These are phyloP conservation scores for Ustilago trichophora DNA, from an alignment of 1,284 basidiomycete genomes.

Conservation along the genomic window DNA sequence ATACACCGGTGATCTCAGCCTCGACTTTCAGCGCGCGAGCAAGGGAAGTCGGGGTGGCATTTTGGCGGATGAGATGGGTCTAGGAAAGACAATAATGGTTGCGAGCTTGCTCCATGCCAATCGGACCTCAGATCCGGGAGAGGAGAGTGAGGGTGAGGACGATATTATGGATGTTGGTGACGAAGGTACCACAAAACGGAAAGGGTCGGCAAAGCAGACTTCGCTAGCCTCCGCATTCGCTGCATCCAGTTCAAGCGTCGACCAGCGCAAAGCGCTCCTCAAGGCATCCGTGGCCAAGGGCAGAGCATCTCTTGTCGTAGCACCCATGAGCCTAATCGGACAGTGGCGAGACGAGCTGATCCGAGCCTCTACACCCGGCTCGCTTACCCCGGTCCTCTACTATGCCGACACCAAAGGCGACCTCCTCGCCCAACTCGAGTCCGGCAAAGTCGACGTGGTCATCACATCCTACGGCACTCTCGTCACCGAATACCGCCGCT, in stretches of 20 bases:
- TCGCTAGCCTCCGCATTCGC: conserved; percentile 57
- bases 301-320: conserved; percentile 82
- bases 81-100: conserved; percentile 98
- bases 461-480: conserved; percentile 83
- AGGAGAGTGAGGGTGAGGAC: conserved; percentile 38
- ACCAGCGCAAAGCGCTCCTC: conserved; percentile 27
- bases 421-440: conserved; percentile 74
- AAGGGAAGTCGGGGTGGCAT: conserved; percentile 84
- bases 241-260: conserved; percentile 18
- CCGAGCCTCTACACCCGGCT: conserved; percentile 73
- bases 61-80: conserved; percentile 81
- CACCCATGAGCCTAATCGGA: conserved; percentile 85
- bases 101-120: conserved; percentile 88
- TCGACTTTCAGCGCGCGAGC: conserved; percentile 85
- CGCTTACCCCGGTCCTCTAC: conserved; percentile 72
- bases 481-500: conserved; percentile 57
- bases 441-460: conserved; percentile 73
- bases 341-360: conserved; percentile 92
- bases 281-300: conserved; percentile 40
- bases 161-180: conserved; percentile 5
- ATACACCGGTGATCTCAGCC: conserved; percentile 83
- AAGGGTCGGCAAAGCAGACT: conserved; percentile 43
- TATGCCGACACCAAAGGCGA: conserved; percentile 83
- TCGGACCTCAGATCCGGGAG: conserved; percentile 32
- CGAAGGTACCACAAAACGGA: conserved; percentile 13